Evolutionary conservation across 73 alveolate genomes (phyloP).

Genomic region (Vitrella brassicaformis): DNA sequence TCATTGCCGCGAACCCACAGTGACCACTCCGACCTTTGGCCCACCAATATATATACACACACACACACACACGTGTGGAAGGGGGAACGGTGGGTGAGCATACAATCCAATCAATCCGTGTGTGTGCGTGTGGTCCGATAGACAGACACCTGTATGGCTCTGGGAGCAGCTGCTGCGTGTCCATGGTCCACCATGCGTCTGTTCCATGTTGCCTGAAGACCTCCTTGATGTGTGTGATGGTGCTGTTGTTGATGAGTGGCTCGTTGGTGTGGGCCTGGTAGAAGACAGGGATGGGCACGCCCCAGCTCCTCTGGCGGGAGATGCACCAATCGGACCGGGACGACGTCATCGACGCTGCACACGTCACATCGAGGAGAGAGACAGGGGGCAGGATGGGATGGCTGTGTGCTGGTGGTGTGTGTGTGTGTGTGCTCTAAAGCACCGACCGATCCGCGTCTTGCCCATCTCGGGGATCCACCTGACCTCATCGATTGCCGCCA

Average conservation of each 20-base stretch:
- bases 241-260: not conserved
- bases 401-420: too few relatives aligned
- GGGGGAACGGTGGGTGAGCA: too few relatives aligned
- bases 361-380: too few relatives aligned
- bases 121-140: too few relatives aligned
- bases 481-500: not conserved
- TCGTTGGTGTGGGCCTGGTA: not conserved
- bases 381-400: too few relatives aligned
- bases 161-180: not conserved
- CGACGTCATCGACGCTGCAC: not conserved
- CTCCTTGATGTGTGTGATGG: not conserved
- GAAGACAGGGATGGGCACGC: conserved; percentile 6
- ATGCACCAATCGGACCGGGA: conserved; percentile 23
- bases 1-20: conserved; percentile 4
- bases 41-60: too few relatives aligned
- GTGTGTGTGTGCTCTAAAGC: too few relatives aligned
- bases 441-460: not conserved
- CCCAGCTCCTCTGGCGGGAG: conserved; percentile 38
- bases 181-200: not conserved
- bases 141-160: too few relatives aligned
- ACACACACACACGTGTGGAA: too few relatives aligned
- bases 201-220: not conserved
- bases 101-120: too few relatives aligned
- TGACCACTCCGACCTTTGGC: too few relatives aligned
- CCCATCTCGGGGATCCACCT: not conserved